Base-by-base conservation (phyloP, 2,329 filamentous ascomycete genomes). In the Pyricularia sp. region DNA sequence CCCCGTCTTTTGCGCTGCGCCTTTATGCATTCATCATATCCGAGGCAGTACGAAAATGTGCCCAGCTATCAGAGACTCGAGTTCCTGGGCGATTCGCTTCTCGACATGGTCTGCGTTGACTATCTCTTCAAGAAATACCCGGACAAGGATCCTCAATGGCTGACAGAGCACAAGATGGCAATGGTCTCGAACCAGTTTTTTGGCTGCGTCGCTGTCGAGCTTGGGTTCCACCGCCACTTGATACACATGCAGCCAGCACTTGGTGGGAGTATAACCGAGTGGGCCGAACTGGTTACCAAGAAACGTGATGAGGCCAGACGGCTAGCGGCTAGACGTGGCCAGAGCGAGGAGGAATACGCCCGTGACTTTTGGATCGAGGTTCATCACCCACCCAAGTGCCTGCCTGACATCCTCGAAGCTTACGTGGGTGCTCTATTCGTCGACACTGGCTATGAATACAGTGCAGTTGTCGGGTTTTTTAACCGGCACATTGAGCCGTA, bases 101-200 rank as follows among this genome's bases (percentile, higher is more conserved):
- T 96, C 1, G 93, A 97, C 72, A 89, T 93, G 85, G 88, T 82
- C 12, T 91, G 88, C 70, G 88, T 97, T 65, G 89, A 93, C 70
- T 86, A 90, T 70, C 81, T 99, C 4, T 97, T 91, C 76, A 82
- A 86, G 69, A 81, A 80, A 3, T 91, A 89, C 70, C 91, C 92
- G 0, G 79, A 84, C 63, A 90, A 88, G 66, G 92, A 96, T 71
- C 93, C 94, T 0, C 93, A 97, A 73, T 97, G 93, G 93, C 81
- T 99, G 66, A 97, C 94, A 0, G 94, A 97, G 75, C 93, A 97
- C 81, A 97, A 97, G 77, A 97, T 96, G 87, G 91, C 93, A n/a
- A 97, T 99, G 90, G 93, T 94, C 0, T 94, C 91, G 64, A 99
- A 99, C 77, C 92, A 93, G 67, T 99, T 97, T 72, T 82, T 97